A percentile compares a stretch with the other conserved stretches of the same genome.
These are phyloP conservation scores for Chimonanthus salicifolius DNA, from an alignment of 164 flowering plant genomes.

Conservation along the genomic window DNA sequence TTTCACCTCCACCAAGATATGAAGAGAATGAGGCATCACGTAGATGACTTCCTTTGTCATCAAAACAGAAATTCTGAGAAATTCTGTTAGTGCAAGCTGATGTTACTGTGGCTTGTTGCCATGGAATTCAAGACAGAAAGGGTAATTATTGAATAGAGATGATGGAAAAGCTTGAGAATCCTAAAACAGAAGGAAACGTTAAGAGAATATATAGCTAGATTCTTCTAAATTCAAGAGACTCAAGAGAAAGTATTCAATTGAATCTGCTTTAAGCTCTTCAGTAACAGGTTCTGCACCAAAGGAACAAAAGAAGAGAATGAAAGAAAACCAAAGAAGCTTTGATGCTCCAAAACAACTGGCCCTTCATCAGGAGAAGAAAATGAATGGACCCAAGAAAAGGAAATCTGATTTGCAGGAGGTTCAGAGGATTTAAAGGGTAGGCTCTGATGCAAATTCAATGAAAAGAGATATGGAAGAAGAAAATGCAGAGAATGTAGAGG, in stretches of 20 bases:
- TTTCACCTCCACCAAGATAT: slow-evolving; percentile 25
- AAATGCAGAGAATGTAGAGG: neutral
- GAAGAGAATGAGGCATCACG: slow-evolving; percentile 41
- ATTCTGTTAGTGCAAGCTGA: slow-evolving; percentile 17
- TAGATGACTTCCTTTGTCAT: slow-evolving; percentile 11
- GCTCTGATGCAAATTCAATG: no score
- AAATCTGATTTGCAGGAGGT: no score
- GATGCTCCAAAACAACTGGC: neutral
- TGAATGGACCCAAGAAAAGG: no score
- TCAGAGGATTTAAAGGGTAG: no score
- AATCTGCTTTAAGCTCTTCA: neutral
- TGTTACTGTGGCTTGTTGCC: slow-evolving; percentile 25
- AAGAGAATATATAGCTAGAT: neutral
- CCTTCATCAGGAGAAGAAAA: neutral
- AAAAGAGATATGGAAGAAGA: neutral
- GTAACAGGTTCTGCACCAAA: neutral
- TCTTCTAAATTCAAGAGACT: neutral
- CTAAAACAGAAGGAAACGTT: neutral
- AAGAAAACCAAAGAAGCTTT: neutral
- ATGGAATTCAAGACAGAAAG: slow-evolving; percentile 12
- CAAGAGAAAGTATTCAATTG: neutral
- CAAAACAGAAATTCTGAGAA: neutral
- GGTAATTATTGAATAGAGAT: neutral
- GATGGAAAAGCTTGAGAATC: neutral
- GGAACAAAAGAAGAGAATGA: neutral